Base-by-base conservation (phyloP, 768 basidiomycete genomes). In the Amanita exitialis region DNA sequence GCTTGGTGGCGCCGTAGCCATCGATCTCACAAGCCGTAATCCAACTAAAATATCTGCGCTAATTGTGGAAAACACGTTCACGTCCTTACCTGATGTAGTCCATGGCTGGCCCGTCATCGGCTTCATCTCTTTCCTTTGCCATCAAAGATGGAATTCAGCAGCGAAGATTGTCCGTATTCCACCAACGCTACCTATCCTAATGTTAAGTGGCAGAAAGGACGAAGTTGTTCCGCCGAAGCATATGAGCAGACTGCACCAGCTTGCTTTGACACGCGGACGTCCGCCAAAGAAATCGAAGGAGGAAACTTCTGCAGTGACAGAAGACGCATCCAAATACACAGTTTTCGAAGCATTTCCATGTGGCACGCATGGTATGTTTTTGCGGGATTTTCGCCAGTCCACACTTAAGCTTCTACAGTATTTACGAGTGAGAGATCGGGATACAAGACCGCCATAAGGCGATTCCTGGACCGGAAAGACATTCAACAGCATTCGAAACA, bases 31-130 rank as follows among this genome's bases (percentile, higher is more conserved):
- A 0, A 74, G 73, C 44, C 70, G 71, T 10, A 85, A 83, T 58
- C 69, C 77, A 0, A 62, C 73, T 18, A 66, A 73, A 77, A 70
- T 85, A 37, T 49, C 66, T 9, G 86, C 77, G 0, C 66, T 87
- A 20, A 73, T 88, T 45, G 66, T 87, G 46, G 86, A 88, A 64
- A 88, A 88, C 63, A 86, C 86, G 4, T 87, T 86, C 64, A 67
- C 77, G 28, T 81, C 78, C 42, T 71, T 88, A 35, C 76, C 76
- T 5, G 71, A 51, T 6, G 53, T 62, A 9, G 58, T 61, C 3
- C 55, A 52, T 15, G 52, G 37, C 30, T 55, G 51, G 54, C 57
- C 58, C 6, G 2, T 51, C 21, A 52, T 61, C 28, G 69, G 72
- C 0, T 73, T 76, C 3, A 70, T 86, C 62, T 69, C 82, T 18